Evolutionary conservation across 2,329 filamentous ascomycete species (phyloP), one percentile per base, ranked within the genome.

Genomic region (Penicillium sp.): DNA sequence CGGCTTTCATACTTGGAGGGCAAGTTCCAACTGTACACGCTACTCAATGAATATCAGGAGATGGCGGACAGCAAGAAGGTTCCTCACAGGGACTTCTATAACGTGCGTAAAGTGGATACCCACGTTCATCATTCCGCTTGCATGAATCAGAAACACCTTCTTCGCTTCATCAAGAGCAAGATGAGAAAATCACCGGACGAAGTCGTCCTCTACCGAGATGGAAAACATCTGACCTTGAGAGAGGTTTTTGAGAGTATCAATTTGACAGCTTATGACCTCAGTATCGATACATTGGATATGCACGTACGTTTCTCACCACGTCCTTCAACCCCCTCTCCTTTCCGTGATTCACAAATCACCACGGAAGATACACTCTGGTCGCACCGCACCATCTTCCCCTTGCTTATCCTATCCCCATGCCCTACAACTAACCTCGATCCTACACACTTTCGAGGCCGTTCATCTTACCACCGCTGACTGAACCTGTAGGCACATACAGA

Each of bases 81-180:
- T 46, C 93, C 93, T 2, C 93, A 99, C 71, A 84, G 93, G 75
- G 93, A 99, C 72, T 99, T 99, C 67, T 99, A 99, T 77, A 99
- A 99, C 66, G 93, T 99, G 41, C 82, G 93, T 66, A 99, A 99
- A 71, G 93, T 99, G 42, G 93, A 99, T 67, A 99, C 93, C 8
- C 93, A 99, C 78, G 93, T 99, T 61, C 93, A 99, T 68, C 93
- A 99, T 71, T 99, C 93, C 13, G 93, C 93, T 19, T 99, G 93
- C 69, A 99, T 99, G 93, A 99, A 99, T 67, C 93, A 99, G 72
- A 99, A 99, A 73, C 93, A 99, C 79, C 75, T 99, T 49, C 77
- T 99, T 53, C 89, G 93, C 46, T 99, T 99, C 72, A 99, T 99
- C 77, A 99, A 99, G 74, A 95, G 90, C 73, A 99, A 99, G 75